Conservation (phyloP, 805 yeast genomes). For the Metschnikowia cubensis region DNA sequence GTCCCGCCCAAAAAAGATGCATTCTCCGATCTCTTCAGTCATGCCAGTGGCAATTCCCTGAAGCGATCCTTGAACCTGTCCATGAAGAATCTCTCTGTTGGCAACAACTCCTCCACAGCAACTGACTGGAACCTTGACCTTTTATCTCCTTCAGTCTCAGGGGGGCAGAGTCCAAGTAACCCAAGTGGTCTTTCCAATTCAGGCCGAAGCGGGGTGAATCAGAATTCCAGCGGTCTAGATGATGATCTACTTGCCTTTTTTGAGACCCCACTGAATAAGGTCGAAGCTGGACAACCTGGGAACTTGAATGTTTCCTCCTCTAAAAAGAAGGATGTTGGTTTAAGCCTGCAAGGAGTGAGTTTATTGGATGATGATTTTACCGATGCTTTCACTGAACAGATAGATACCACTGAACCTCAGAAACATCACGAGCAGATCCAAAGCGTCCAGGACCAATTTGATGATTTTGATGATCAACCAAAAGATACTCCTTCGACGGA, state of each 20-base stretch:
- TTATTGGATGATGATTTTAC: conserved; percentile 43
- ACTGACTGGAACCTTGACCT: conserved; percentile 8
- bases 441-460: neutral
- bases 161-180: neutral
- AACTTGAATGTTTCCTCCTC: neutral
- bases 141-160: conserved; percentile 7
- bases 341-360: neutral
- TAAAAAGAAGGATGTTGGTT: neutral
- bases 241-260: conserved; percentile 1
- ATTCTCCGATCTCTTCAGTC: conserved; percentile 40
- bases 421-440: neutral
- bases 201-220: too few relatives aligned
- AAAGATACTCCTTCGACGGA: neutral
- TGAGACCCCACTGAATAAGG: neutral
- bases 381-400: conserved; percentile 26
- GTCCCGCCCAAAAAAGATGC: conserved; percentile 41
- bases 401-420: neutral
- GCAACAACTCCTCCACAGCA: conserved; percentile 5
- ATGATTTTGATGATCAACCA: neutral
- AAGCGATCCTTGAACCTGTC: conserved; percentile 13
- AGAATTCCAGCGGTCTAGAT: neutral
- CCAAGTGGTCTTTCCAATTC: neutral
- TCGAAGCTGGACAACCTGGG: too few relatives aligned
- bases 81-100: conserved; percentile 13
- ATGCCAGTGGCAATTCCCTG: conserved; percentile 21